Conservation (phyloP, 2,329 filamentous ascomycete species). For the Didymella segeticola region DNA sequence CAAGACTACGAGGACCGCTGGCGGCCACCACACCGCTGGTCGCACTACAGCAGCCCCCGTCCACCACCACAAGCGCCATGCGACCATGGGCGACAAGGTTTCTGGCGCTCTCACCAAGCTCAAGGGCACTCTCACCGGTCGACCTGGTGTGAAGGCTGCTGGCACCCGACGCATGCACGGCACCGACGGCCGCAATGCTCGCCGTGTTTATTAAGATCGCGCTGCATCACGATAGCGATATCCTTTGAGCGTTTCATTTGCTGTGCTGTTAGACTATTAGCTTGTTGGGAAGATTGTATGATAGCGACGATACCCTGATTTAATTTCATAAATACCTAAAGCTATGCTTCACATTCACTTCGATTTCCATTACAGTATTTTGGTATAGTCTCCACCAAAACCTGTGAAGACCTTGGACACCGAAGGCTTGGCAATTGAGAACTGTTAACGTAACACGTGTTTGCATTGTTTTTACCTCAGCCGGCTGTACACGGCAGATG, state of each 20-base stretch:
- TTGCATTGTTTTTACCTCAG: too few species aligned
- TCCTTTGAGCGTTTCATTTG: slow-evolving; percentile 7
- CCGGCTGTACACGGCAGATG: too few species aligned
- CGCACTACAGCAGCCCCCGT: slow-evolving; percentile 36
- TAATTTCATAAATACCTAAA: too few species aligned
- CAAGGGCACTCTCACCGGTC: slow-evolving; percentile 71
- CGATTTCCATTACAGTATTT: background rate
- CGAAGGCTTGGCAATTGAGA: too few species aligned
- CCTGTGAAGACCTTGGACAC: too few species aligned
- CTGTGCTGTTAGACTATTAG: background rate
- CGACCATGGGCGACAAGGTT: slow-evolving; percentile 77
- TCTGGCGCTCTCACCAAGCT: slow-evolving; percentile 77
- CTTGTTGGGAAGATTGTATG: background rate
- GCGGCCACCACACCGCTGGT: slow-evolving; percentile 37
- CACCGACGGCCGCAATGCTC: slow-evolving; percentile 69
- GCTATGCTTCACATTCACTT: background rate
- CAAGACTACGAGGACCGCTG: slow-evolving; percentile 53
- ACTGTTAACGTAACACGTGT: too few species aligned
- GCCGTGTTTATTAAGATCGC: slow-evolving; percentile 33
- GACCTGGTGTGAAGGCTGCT: slow-evolving; percentile 77
- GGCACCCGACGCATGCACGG: slow-evolving; percentile 77
- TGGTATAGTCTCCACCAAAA: background rate
- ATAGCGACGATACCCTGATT: background rate
- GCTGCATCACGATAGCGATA: background rate
- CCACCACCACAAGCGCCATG: slow-evolving; percentile 71